Percentiles rank a stretch among this genome's conserved stretches.
phyloP scores from a whole-genome alignment of 1,139 yeast species.

The Candida labiduridarum region DNA sequence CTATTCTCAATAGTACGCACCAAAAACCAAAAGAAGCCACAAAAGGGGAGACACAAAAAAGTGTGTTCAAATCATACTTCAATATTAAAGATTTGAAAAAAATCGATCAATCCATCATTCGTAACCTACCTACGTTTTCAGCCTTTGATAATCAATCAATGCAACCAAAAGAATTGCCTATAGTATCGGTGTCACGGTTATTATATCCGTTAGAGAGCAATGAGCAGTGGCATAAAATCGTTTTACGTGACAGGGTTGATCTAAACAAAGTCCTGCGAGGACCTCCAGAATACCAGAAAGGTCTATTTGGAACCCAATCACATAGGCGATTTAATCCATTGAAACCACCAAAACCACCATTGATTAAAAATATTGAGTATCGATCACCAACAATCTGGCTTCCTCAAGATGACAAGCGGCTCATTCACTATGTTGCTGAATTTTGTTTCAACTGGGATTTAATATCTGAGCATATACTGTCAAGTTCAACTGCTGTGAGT shows the following conservation, averaged over 20 bases:
- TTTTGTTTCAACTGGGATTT: conserved; percentile 93
- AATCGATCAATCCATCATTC: conserved; percentile 56
- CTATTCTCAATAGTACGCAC: neutral
- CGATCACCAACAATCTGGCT: conserved; percentile 95
- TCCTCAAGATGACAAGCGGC: conserved; percentile 85
- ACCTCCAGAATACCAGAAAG: conserved; percentile 53
- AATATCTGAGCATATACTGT: conserved; percentile 74
- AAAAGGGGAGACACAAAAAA: neutral
- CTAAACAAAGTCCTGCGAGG: conserved; percentile 17
- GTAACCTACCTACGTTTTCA: conserved; percentile 54
- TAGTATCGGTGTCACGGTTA: conserved; percentile 46
- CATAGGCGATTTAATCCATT: conserved; percentile 63
- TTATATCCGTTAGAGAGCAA: conserved; percentile 64
- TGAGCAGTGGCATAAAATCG: conserved; percentile 63
- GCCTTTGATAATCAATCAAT: conserved; percentile 43
- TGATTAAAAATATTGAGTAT: conserved; percentile 71
- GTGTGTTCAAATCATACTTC: conserved; percentile 52
- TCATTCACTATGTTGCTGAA: conserved; percentile 81
- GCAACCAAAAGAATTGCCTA: conserved; percentile 21
- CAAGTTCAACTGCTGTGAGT: conserved; percentile 57
- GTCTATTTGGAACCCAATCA: conserved; percentile 58
- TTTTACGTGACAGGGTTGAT: conserved; percentile 50
- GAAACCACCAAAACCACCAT: conserved; percentile 89
- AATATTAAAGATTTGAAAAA: conserved; percentile 54
- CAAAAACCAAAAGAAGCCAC: conserved; percentile 1